Conservation (phyloP, 73 alveolate genomes). For the Tetrahymena elliotti region DNA sequence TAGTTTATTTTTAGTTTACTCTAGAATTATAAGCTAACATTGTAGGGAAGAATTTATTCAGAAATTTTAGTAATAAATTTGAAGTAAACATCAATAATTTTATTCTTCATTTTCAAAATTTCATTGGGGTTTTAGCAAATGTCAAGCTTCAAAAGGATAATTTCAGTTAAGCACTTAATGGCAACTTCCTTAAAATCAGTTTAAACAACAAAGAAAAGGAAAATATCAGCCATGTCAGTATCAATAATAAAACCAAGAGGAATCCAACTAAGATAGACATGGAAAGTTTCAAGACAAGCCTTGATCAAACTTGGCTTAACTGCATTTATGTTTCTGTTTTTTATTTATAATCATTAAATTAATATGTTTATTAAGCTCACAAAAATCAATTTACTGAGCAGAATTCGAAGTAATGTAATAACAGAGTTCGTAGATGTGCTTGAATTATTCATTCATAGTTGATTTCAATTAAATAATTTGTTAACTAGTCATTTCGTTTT, state of each 20-base stretch:
- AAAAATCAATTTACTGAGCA: neutral
- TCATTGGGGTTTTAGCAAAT: neutral
- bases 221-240: slow-evolving; percentile 48
- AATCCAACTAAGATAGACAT: slow-evolving; percentile 66
- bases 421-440: neutral
- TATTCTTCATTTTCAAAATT: neutral
- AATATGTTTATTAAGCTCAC: too few relatives aligned
- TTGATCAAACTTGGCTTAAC: slow-evolving; percentile 47
- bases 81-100: neutral
- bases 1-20: neutral
- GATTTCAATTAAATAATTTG: slow-evolving; percentile 65
- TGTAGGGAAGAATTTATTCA: neutral
- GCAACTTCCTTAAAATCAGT: slow-evolving; percentile 13
- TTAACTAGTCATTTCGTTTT: slow-evolving; percentile 56
- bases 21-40: neutral
- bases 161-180: slow-evolving; percentile 36
- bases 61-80: neutral
- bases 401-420: neutral
- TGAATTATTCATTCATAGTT: slow-evolving; percentile 43
- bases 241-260: slow-evolving; percentile 69
- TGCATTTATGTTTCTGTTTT: neutral
- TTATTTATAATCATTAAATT: too few relatives aligned
- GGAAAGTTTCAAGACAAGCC: slow-evolving; percentile 60
- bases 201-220: neutral
- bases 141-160: slow-evolving; percentile 3